Evolutionary conservation across 176 grass and related monocot genomes (phyloP), one percentile per base, ranked within the genome.

Genomic region (Carex parvula): DNA sequence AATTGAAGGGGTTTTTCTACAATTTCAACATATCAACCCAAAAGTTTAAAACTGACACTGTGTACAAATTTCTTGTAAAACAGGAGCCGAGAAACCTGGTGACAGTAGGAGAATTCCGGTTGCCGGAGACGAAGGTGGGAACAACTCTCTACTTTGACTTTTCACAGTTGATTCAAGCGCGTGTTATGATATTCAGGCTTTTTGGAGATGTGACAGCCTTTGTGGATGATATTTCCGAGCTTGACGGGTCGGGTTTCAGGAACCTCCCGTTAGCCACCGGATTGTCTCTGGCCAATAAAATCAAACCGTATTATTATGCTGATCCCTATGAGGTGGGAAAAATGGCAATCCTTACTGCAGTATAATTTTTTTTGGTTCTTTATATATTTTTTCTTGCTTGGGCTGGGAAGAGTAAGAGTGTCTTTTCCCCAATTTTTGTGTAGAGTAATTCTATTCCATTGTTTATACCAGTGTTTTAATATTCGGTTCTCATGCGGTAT

Each of bases 291-390:
- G 89, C 92, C 59, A 99, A 90, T 88, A 99, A 87, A 80, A 85
- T 99, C 48, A 99, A 95, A 83, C 87, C 90, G 68, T 99, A 99
- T 75, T 95, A 95, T 75, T 94, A 99, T 56, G 93, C 91, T 56
- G 96, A 95, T 84, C 92, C 92, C 48, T 91, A 91, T 84, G 96
- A 99, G 88, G 88, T 99, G 83, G 96, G 91, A 82, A 98, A 92
- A 83, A 88, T 95, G 6, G 91, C 89, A 20, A 91, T 89, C 80
- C 76, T 93, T 54, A 89, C 86, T 85, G 93, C 88, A 77, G 85
- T 98, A 86, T 98, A 83, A 85, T 91, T 81, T 77, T 30, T 79
- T 58, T 32, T 18, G 68, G 32, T 53, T 17, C 21, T 3, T 26
- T 48, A 16, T 64, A 24, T 48, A 32, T 17, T 68, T 33, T 17